Conservation (phyloP, 202 grass and related monocot genomes). For the Setaria italica region DNA sequence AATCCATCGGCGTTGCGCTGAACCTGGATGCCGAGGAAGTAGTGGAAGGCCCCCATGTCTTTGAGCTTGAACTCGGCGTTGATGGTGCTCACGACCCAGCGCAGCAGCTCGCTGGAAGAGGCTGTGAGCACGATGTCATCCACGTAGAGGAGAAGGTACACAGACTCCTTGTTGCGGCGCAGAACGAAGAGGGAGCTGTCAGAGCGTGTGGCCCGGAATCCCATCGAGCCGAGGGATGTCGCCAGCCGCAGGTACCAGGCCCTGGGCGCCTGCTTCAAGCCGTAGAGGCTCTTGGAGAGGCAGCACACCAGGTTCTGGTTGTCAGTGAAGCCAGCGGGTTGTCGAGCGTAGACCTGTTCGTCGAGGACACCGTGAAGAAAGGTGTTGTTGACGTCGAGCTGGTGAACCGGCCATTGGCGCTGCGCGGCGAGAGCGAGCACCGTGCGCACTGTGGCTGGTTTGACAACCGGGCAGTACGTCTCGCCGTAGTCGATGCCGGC, state of each 20-base stretch:
- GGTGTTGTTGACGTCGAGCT: neutral
- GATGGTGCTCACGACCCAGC: neutral
- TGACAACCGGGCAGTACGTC: too few relatives aligned
- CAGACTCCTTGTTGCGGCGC: neutral
- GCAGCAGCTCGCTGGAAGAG: neutral
- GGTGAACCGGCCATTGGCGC: neutral
- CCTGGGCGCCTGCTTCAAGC: neutral
- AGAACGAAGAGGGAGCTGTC: neutral
- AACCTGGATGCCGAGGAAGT: neutral
- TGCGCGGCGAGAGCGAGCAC: too few relatives aligned
- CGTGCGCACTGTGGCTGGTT: too few relatives aligned
- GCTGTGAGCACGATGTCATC: neutral
- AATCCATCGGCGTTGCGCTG: neutral
- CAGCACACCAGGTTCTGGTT: neutral
- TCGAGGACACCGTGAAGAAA: conserved; percentile 14
- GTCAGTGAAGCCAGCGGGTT: neutral
- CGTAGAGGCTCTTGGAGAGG: neutral
- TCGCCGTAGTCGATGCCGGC: too few relatives aligned
- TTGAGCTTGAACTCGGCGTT: neutral
- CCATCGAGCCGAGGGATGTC: neutral
- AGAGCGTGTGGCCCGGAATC: neutral
- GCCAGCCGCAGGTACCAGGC: neutral
- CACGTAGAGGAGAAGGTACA: neutral
- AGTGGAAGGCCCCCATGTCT: neutral
- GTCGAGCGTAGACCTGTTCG: neutral